Evolutionary conservation across 306 rosid species (phyloP).

Genomic region (Cucumis melo): DNA sequence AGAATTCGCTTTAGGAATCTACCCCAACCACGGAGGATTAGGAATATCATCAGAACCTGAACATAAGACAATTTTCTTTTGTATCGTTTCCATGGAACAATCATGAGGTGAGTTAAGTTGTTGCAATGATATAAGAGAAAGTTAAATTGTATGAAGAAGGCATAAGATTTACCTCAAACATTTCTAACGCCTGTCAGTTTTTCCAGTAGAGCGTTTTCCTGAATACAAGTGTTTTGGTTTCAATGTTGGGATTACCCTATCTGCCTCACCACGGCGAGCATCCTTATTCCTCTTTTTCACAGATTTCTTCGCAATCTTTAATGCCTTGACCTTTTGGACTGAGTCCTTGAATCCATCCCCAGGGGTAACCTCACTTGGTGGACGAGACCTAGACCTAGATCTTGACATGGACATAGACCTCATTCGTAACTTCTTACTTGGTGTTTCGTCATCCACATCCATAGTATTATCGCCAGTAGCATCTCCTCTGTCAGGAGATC

Average conservation of each 20-base stretch:
- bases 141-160: neutral
- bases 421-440: slow-evolving; percentile 48
- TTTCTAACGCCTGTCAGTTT: slow-evolving; percentile 57
- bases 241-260: slow-evolving; percentile 65
- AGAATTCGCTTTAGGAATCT: neutral
- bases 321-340: slow-evolving; percentile 57
- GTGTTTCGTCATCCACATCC: slow-evolving; percentile 60
- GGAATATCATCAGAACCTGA: neutral
- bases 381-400: slow-evolving; percentile 48
- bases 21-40: neutral
- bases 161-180: slow-evolving; percentile 12
- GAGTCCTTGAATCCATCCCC: slow-evolving; percentile 81
- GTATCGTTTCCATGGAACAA: neutral
- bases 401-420: slow-evolving; percentile 32
- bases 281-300: slow-evolving; percentile 60
- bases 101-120: neutral
- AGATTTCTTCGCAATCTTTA: slow-evolving; percentile 46
- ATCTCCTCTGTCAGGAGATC: slow-evolving; percentile 37
- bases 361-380: slow-evolving; percentile 54
- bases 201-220: slow-evolving; percentile 67
- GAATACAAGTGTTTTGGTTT: slow-evolving; percentile 75
- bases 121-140: neutral
- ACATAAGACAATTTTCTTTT: neutral
- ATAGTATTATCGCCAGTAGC: slow-evolving; percentile 22
- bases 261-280: slow-evolving; percentile 86